A percentile compares a stretch with the other conserved stretches of the same genome.
Conservation (phyloP, 305 asterid species). For the Withania somnifera region DNA sequence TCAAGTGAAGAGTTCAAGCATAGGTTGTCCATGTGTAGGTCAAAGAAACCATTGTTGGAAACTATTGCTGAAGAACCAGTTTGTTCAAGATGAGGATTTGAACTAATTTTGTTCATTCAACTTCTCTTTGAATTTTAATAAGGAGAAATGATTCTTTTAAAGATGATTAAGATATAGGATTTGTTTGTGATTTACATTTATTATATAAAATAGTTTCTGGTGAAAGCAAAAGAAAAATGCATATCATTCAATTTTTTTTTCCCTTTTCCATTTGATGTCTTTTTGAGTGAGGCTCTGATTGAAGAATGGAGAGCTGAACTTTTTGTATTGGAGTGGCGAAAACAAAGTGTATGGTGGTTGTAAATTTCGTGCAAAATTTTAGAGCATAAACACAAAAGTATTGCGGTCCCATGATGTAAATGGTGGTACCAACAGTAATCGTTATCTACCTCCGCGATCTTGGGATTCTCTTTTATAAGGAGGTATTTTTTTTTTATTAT, state of each 20-base stretch:
- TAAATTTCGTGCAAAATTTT: not conserved
- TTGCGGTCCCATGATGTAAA: too few species aligned
- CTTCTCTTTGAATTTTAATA: not conserved
- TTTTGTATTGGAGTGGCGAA: not conserved
- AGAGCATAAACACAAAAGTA: not conserved
- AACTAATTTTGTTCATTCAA: not conserved
- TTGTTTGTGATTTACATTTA: too few species aligned
- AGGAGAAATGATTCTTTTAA: not conserved
- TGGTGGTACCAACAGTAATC: too few species aligned
- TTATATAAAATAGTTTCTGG: too few species aligned
- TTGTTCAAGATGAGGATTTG: conserved; percentile 7
- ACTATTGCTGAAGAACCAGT: conserved; percentile 25
- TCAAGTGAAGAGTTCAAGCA: conserved; percentile 14
- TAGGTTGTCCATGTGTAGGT: conserved; percentile 18
- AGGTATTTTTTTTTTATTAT: too few species aligned
- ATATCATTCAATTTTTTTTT: not conserved
- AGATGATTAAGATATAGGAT: not conserved
- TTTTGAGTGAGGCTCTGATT: not conserved
- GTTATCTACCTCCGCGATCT: too few species aligned
- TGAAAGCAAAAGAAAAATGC: too few species aligned
- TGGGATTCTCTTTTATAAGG: too few species aligned
- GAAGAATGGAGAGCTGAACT: conserved; percentile 1
- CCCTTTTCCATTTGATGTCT: not conserved
- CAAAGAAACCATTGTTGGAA: conserved; percentile 34
- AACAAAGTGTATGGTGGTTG: not conserved